Conservation (phyloP, 2,329 filamentous ascomycete genomes). For the Blumeriella jaapii region DNA sequence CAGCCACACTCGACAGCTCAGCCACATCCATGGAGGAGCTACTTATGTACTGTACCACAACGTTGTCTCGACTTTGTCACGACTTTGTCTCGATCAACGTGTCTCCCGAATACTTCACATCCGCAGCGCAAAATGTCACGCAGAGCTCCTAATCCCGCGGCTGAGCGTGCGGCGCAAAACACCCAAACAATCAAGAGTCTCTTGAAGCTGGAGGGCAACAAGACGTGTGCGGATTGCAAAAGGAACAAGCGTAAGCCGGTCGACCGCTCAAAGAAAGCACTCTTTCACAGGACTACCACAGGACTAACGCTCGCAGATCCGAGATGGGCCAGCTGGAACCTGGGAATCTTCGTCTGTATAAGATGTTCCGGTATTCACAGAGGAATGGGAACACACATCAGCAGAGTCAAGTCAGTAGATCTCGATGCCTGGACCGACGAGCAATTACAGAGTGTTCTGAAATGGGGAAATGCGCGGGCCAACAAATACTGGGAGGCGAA, state of each 20-base stretch:
- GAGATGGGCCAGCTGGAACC: conserved; percentile 98
- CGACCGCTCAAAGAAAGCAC: conserved; percentile 9
- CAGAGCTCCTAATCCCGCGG: conserved; percentile 63
- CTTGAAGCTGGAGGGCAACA: conserved; percentile 89
- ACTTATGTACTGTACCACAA: background rate
- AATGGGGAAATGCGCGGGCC: conserved; percentile 90
- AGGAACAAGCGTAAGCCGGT: conserved; percentile 76
- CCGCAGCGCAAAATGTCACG: conserved; percentile 55
- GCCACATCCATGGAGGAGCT: conserved; percentile 7
- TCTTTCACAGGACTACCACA: too few species aligned
- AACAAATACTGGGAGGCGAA: conserved; percentile 99
- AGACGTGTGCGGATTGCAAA: conserved; percentile 97
- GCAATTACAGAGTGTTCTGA: conserved; percentile 84
- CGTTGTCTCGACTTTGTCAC: background rate
- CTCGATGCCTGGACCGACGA: conserved; percentile 98
- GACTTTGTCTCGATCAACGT: conserved; percentile 3
- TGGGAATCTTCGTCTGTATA: conserved; percentile 96
- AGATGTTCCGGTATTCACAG: conserved; percentile 97
- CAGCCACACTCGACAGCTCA: too few species aligned
- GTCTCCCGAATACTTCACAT: conserved; percentile 6
- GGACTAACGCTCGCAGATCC: conserved; percentile 76
- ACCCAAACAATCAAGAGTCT: conserved; percentile 87
- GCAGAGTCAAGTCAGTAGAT: conserved; percentile 94
- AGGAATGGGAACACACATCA: conserved; percentile 98
- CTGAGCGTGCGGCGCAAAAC: conserved; percentile 86